Evolutionary conservation across 2,329 filamentous ascomycete genomes (phyloP), one percentile per base, ranked within the genome.

Genomic region (Diaporthe sp.): DNA sequence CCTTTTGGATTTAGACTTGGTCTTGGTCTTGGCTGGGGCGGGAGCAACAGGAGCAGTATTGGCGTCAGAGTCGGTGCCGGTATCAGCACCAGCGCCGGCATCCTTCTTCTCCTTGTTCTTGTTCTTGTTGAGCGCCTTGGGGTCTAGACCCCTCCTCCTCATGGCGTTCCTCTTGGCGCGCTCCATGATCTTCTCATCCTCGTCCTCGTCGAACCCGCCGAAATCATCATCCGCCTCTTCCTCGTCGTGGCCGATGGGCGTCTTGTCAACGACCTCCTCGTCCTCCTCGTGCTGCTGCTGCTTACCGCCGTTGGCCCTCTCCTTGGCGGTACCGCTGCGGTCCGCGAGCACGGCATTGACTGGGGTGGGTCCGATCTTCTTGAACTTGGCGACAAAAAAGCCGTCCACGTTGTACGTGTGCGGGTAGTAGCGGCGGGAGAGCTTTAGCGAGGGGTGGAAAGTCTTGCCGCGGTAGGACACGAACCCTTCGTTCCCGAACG

Each of bases 321-420:
- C 71, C 71, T 62, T 49, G 78, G 74, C 37, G 76, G 60, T 76
- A 62, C 77, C 77, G 55, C 55, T 70, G 75, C 79, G 80, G 73
- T 85, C 83, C 72, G 70, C 77, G 34, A 82, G 81, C 12, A 89
- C 86, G 2, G 89, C 88, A 72, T 90, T 91, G 74, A 88, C 86
- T 1, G 94, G 93, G 55, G 94, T 94, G 4, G 95, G 94, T 0
- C 92, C 96, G 22, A 91, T 91, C 90, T 99, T 99, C 86, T 98
- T 96, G 86, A 99, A 94, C 85, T 99, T 99, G 81, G 95, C 95
- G 77, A 99, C 97, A 83, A 95, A 99, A 92, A 99, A 99, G 78
- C 97, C 97, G 84, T 98, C 97, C 46, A 99, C 95, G 86, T 98
- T 98, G 87, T 97, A 95, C 28, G 94, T 91, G 83, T 98, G 95